Evolutionary conservation across 2,329 filamentous ascomycete genomes (phyloP).

Genomic region (Diplocarpon rosae): DNA sequence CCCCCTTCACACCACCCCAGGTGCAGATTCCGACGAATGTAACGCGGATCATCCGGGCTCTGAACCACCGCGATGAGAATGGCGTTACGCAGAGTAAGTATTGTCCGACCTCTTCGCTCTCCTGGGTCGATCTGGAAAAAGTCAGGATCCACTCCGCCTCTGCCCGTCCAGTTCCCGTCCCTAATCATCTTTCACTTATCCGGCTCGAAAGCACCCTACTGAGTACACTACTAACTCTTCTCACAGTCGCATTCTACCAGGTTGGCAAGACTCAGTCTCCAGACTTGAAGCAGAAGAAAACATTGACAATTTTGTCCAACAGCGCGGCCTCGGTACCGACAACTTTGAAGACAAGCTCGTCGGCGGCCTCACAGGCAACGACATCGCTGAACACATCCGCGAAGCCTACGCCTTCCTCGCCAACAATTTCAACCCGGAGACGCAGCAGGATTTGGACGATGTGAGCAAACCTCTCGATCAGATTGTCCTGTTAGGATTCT

Average conservation of each 20-base stretch:
- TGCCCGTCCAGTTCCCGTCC: too few relatives aligned
- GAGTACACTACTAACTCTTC: too few relatives aligned
- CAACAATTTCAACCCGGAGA: conserved; percentile 31
- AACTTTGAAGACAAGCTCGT: conserved; percentile 36
- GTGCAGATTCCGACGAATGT: conserved; percentile 41
- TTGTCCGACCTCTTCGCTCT: too few relatives aligned
- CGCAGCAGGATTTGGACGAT: conserved; percentile 13
- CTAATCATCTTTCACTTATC: too few relatives aligned
- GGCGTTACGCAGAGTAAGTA: too few relatives aligned
- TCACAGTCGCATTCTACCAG: too few relatives aligned
- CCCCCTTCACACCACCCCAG: conserved; percentile 6
- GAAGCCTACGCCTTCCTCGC: conserved; percentile 38
- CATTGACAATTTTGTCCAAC: not conserved
- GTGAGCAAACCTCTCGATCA: conserved; percentile 22
- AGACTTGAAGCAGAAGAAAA: too few relatives aligned
- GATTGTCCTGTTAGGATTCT: conserved; percentile 31
- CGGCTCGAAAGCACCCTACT: too few relatives aligned
- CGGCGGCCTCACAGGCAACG: conserved; percentile 43
- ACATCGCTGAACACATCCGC: conserved; percentile 39
- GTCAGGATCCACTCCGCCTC: too few relatives aligned
- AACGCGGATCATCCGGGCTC: conserved; percentile 45
- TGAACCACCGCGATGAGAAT: conserved; percentile 39
- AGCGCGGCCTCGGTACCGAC: conserved; percentile 43
- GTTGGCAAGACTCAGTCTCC: too few relatives aligned
- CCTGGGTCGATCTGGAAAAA: too few relatives aligned